Percentiles rank a stretch among this genome's conserved stretches.
Conservation (phyloP, 2,329 filamentous ascomycete genomes). For the Claviceps sorghi region DNA sequence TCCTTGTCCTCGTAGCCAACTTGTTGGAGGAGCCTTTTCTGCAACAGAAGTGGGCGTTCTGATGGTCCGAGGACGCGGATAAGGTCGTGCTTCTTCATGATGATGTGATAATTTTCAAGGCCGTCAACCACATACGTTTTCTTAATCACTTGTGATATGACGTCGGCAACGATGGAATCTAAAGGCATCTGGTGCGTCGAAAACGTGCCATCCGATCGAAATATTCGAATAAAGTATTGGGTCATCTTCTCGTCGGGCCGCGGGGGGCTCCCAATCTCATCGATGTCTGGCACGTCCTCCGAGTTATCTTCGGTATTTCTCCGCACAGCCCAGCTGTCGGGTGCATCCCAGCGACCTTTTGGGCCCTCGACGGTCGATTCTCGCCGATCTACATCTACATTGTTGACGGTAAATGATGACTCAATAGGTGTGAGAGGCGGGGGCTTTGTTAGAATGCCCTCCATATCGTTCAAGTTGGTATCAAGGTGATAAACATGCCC, state of each 20-base stretch:
- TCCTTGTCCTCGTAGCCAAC: conserved; percentile 81
- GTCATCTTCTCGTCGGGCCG: conserved; percentile 59
- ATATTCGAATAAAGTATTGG: conserved; percentile 87
- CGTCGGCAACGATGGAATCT: conserved; percentile 71
- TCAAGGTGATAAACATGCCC: conserved; percentile 63
- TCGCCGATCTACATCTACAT: conserved; percentile 28
- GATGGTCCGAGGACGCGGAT: conserved; percentile 63
- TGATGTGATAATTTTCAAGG: conserved; percentile 86
- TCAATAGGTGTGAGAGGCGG: conserved; percentile 59
- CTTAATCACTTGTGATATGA: conserved; percentile 80
- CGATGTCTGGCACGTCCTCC: conserved; percentile 42
- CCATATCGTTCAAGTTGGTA: conserved; percentile 80
- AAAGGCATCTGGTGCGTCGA: conserved; percentile 76
- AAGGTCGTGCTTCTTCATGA: conserved; percentile 84
- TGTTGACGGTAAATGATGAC: conserved; percentile 33
- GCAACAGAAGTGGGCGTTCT: conserved; percentile 78
- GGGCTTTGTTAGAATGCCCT: conserved; percentile 67
- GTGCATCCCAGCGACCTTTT: conserved; percentile 70
- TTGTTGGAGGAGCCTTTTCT: conserved; percentile 81
- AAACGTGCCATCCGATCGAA: conserved; percentile 86
- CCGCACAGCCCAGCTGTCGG: conserved; percentile 92
- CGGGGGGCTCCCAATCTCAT: conserved; percentile 52
- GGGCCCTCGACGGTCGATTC: conserved; percentile 21
- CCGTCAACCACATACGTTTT: conserved; percentile 89
- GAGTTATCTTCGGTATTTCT: conserved; percentile 52